These are phyloP conservation scores for Phlegmacium glaucopus DNA, from an alignment of 768 basidiomycete genomes.

Conservation along the genomic window DNA sequence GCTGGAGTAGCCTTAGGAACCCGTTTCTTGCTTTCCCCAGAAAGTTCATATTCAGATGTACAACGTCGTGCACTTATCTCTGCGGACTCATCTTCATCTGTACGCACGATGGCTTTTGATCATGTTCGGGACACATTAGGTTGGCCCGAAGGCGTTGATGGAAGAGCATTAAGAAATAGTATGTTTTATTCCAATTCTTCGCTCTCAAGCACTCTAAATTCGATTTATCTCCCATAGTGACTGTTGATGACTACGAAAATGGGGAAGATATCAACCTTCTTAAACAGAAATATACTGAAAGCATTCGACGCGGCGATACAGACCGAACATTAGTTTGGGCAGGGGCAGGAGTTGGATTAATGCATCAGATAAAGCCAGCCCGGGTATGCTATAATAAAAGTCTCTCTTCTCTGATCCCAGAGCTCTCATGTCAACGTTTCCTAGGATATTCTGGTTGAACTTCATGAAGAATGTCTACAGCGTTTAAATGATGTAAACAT, in stretches of 20 bases:
- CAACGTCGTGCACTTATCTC: constrained; percentile 52
- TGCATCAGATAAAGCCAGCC: constrained; percentile 40
- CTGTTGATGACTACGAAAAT: constrained; percentile 52
- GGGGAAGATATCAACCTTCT: constrained; percentile 43
- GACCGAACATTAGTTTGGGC: constrained; percentile 64
- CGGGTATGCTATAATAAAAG: constrained; percentile 25
- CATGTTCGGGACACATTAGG: constrained; percentile 48
- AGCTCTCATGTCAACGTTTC: neutral
- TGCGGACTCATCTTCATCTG: constrained; percentile 43
- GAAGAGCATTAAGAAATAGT: constrained; percentile 55
- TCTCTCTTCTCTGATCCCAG: too few species aligned
- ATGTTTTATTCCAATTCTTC: constrained; percentile 10
- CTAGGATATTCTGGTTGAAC: constrained; percentile 53
- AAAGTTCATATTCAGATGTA: constrained; percentile 52
- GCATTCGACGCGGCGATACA: constrained; percentile 39
- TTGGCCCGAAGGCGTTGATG: constrained; percentile 63
- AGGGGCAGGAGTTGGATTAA: constrained; percentile 59
- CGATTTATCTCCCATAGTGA: constrained; percentile 31
- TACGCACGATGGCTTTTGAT: constrained; percentile 65
- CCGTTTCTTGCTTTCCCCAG: constrained; percentile 66
- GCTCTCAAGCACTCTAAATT: constrained; percentile 3
- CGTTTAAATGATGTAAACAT: constrained; percentile 7
- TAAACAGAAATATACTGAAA: constrained; percentile 43
- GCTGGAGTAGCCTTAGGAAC: constrained; percentile 72
- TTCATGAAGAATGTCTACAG: constrained; percentile 41